These are phyloP conservation scores for Nicotiana tabacum DNA, from an alignment of 257 asterid species.

Conservation along the genomic window DNA sequence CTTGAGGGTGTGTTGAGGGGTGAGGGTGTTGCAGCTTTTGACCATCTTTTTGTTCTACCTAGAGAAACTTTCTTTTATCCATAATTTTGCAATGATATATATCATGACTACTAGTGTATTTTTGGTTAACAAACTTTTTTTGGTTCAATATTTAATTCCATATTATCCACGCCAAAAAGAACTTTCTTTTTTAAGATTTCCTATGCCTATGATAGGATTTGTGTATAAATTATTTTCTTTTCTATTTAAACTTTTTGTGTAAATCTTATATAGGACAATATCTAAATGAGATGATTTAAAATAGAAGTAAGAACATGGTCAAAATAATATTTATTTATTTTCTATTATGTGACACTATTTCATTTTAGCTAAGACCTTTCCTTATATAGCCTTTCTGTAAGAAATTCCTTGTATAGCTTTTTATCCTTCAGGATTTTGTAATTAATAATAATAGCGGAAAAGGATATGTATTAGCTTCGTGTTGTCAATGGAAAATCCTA, in stretches of 20 bases:
- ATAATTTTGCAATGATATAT: conserved; percentile 41
- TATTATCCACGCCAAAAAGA: neutral
- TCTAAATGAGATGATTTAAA: neutral
- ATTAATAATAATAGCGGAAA: too few relatives aligned
- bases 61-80: conserved; percentile 32
- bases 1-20: neutral
- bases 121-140: neutral
- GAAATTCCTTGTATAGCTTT: too few relatives aligned
- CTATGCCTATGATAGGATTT: neutral
- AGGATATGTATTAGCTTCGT: too few relatives aligned
- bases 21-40: conserved; percentile 47
- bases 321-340: neutral
- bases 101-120: neutral
- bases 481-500: too few relatives aligned
- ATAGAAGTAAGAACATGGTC: neutral
- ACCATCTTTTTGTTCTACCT: conserved; percentile 35
- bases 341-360: neutral
- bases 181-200: neutral
- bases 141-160: neutral
- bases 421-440: too few relatives aligned
- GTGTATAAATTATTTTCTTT: neutral
- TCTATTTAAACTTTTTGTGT: neutral
- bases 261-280: neutral
- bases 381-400: neutral
- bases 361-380: neutral